phyloP scores from a whole-genome alignment of 192 early-diverging fungal genomes.

The Entrophospora sp. region DNA sequence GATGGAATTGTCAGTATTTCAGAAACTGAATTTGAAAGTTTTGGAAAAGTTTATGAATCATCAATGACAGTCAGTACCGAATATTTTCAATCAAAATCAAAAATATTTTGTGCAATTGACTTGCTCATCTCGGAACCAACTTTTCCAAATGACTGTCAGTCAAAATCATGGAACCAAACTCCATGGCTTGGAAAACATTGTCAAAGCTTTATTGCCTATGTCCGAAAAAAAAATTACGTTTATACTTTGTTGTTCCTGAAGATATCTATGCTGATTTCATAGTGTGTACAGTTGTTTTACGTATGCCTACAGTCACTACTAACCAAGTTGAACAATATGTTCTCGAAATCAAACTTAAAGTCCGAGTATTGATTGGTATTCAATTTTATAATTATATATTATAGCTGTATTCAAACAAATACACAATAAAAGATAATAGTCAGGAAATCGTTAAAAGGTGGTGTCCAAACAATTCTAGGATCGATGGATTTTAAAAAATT shows the following conservation, averaged over 20 bases:
- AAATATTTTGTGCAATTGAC: not conserved
- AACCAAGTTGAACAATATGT: not conserved
- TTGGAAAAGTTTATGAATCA: not conserved
- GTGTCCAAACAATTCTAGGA: no score
- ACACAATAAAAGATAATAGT: not conserved
- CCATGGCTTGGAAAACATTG: not conserved
- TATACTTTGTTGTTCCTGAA: not conserved
- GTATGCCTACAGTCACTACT: not conserved
- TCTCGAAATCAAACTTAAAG: not conserved
- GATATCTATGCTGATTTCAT: not conserved
- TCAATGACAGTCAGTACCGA: not conserved
- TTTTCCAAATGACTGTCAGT: not conserved
- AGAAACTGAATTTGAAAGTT: not conserved
- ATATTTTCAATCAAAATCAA: not conserved
- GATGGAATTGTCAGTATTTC: not conserved
- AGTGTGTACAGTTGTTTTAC: not conserved
- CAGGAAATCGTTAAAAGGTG: no score
- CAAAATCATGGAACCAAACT: not conserved
- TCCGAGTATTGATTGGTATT: not conserved
- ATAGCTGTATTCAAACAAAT: not conserved
- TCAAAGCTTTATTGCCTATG: not conserved
- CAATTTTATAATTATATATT: not conserved
- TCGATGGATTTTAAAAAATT: no score
- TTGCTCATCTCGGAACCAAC: not conserved
- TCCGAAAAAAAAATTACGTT: not conserved